A percentile compares a stretch with the other conserved stretches of the same genome.
Conservation (phyloP, 495 filamentous ascomycete species). For the Aspergillus kassunensis region DNA sequence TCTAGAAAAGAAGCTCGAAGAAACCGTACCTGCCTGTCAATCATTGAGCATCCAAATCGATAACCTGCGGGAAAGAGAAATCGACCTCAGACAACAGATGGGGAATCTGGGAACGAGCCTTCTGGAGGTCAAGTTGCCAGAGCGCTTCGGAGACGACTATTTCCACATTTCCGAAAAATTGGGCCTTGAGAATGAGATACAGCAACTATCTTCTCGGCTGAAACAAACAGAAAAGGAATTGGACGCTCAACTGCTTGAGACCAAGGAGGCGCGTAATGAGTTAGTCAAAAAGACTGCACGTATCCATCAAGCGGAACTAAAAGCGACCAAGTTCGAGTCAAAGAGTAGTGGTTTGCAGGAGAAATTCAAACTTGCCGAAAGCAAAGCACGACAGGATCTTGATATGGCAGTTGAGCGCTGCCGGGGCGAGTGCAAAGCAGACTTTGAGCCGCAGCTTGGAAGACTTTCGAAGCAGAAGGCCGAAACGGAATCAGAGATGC, state of each 20-base stretch:
- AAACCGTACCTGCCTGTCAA: slow-evolving; percentile 18
- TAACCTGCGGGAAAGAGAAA: slow-evolving; percentile 12
- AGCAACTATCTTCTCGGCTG: slow-evolving; percentile 17
- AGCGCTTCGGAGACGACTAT: slow-evolving; percentile 10
- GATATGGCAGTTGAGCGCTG: slow-evolving; percentile 16
- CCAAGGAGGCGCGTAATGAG: slow-evolving; percentile 15
- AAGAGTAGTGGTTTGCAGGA: slow-evolving; percentile 21
- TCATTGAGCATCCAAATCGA: slow-evolving; percentile 17
- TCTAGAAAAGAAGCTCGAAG: slow-evolving; percentile 20
- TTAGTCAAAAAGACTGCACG: slow-evolving; percentile 16
- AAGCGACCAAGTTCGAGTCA: slow-evolving; percentile 9
- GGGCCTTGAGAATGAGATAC: slow-evolving; percentile 23
- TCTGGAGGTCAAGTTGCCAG: slow-evolving; percentile 18
- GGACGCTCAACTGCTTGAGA: slow-evolving; percentile 15
- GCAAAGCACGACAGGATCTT: slow-evolving; percentile 24
- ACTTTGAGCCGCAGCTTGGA: slow-evolving; percentile 24
- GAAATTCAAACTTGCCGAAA: slow-evolving; percentile 18
- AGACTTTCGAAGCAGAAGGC: slow-evolving; percentile 20
- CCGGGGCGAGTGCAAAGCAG: slow-evolving; percentile 18
- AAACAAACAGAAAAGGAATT: slow-evolving; percentile 15
- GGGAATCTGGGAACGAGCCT: slow-evolving; percentile 20
- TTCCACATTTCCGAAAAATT: slow-evolving; percentile 22
- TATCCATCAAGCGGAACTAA: slow-evolving; percentile 13
- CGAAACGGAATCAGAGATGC: slow-evolving; percentile 14
- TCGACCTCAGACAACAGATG: slow-evolving; percentile 20